Base-by-base conservation (phyloP, 2,329 filamentous ascomycete species). In the Beauveria sp. region DNA sequence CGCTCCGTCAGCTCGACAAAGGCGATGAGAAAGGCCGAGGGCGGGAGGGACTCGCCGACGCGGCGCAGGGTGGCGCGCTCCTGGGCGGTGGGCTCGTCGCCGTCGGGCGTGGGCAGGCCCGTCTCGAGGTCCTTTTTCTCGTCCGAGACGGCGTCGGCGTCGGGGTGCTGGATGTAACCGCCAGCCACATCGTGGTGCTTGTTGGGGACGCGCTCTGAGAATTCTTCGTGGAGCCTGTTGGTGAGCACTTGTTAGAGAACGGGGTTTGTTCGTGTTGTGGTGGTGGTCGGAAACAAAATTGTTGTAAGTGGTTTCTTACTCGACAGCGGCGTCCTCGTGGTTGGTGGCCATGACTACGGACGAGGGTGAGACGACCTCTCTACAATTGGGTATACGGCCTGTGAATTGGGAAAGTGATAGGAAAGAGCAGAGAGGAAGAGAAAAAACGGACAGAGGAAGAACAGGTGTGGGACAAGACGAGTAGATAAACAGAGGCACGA, bases 1-100 rank as follows among this genome's bases (percentile, higher is more conserved):
- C 83, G 80, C 70, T 86, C 83, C 1, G 72, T 75, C 46, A 84
- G 71, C 67, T 85, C 83, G 51, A 85, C 80, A 18, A 82, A 66
- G 34, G 82, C 82, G 38, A 85, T 81, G 58, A 85, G 73, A 74
- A 80, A 84, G 58, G 82, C 82, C 0, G 81, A 82, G 40, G 78
- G 65, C 14, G 83, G 83, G 54, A 85, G 72, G 64, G 78, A 80
- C 71, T 84, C 82, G 45, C 80, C 80, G 38, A 85, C 67, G 65
- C 82, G 81, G 53, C 79, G 80, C 58, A 85, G 71, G 4, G 75
- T 76, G 26, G 67, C 71, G 71, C 76, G 79, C 71, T 85, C 83
- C 20, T 79, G 73, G 1, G 80, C 75, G 26, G 73, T 84, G 54
- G 82, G 82, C 68, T 84, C 80, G 57, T 77, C 77, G 53, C 80